Conservation (phyloP, 1,284 basidiomycete species). For the Cutaneotrichosporon spelunceum region DNA sequence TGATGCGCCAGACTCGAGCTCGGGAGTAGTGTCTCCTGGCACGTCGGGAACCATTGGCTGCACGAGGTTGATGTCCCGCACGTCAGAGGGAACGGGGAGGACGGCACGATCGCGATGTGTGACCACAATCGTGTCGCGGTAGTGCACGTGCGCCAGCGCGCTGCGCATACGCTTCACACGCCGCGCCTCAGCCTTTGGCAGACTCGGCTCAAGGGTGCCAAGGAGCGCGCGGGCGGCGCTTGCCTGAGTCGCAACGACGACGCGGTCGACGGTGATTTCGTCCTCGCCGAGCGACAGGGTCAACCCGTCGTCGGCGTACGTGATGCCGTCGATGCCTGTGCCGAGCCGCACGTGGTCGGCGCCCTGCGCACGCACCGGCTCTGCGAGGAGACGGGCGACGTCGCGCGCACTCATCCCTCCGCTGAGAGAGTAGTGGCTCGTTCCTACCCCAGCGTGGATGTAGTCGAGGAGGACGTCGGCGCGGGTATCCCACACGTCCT, state of each 20-base stretch:
- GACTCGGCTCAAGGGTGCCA: constrained; percentile 26
- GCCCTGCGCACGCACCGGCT: constrained; percentile 28
- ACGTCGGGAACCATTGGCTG: constrained; percentile 18
- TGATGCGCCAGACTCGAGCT: constrained; percentile 11
- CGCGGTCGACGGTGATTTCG: constrained; percentile 57
- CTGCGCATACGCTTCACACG: constrained; percentile 31
- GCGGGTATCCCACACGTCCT: constrained; percentile 36
- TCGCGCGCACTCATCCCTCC: constrained; percentile 26
- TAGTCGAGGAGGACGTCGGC: constrained; percentile 38
- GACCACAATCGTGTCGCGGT: constrained; percentile 58
- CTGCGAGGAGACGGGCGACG: constrained; percentile 32
- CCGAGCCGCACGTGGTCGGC: constrained; percentile 28
- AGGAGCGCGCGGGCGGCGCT: constrained; percentile 56
- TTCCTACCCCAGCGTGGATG: constrained; percentile 42
- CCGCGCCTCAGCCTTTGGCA: constrained; percentile 22
- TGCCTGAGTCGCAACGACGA: constrained; percentile 69
- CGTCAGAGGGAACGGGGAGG: constrained; percentile 58
- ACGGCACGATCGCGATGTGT: constrained; percentile 65
- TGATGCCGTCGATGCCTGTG: constrained; percentile 24
- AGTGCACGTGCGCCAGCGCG: constrained; percentile 40
- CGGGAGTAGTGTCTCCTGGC: not conserved
- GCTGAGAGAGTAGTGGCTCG: constrained; percentile 39
- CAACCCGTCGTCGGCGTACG: constrained; percentile 21
- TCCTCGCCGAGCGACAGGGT: constrained; percentile 17
- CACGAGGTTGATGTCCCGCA: constrained; percentile 66